Percentiles rank a stretch among this genome's conserved stretches.
phyloP scores from a whole-genome alignment of 441 rosid genomes.

The Gossypium davidsonii region DNA sequence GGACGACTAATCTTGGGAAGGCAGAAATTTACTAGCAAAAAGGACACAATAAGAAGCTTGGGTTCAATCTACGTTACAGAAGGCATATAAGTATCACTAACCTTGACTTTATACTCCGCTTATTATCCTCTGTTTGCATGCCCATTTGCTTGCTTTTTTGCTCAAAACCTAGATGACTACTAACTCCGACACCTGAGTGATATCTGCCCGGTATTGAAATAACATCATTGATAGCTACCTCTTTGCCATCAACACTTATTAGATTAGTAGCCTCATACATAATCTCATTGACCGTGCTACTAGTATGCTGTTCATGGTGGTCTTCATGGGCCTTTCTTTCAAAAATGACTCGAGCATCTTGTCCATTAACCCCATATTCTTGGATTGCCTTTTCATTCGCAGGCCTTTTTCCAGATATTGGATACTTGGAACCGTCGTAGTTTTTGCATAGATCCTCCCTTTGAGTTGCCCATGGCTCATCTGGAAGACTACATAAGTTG shows the following conservation, averaged over 20 bases:
- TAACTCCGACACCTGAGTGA: constrained; percentile 16
- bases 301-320: constrained; percentile 11
- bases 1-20: constrained; percentile 16
- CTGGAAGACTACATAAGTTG: constrained; percentile 18
- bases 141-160: constrained; percentile 28
- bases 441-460: constrained; percentile 24
- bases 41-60: constrained; percentile 14
- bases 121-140: constrained; percentile 25
- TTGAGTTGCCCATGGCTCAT: constrained; percentile 22
- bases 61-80: constrained; percentile 16
- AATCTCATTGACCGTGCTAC: constrained; percentile 14
- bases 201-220: constrained; percentile 10
- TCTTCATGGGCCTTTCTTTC: constrained; percentile 17
- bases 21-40: constrained; percentile 15
- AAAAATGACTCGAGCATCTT: constrained; percentile 13
- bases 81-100: constrained; percentile 15
- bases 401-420: constrained; percentile 20
- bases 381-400: constrained; percentile 22
- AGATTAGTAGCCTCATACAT: constrained; percentile 20
- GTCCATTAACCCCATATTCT: constrained; percentile 17
- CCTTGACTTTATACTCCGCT: constrained; percentile 40
- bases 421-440: constrained; percentile 19
- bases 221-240: constrained; percentile 15
- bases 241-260: constrained; percentile 14
- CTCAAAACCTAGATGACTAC: constrained; percentile 17